phyloP scores from a whole-genome alignment of 768 basidiomycete species.

The Symmetrospora coprosmae region DNA sequence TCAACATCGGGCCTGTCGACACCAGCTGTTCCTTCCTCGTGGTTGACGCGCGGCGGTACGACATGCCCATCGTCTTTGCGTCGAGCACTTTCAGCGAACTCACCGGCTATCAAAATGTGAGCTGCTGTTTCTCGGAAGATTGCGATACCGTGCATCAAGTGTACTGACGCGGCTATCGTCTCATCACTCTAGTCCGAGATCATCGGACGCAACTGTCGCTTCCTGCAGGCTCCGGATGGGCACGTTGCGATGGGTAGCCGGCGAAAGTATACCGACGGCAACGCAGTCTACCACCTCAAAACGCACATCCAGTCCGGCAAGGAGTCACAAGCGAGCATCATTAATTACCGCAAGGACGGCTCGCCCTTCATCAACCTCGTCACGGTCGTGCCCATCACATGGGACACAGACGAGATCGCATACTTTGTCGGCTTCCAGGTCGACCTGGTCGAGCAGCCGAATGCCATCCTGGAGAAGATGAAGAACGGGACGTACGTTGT shows the following conservation, averaged over 20 bases:
- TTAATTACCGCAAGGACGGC: slow-evolving; percentile 79
- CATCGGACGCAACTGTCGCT: slow-evolving; percentile 77
- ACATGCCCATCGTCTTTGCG: slow-evolving; percentile 79
- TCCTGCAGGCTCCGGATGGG: slow-evolving; percentile 65
- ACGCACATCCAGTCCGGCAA: slow-evolving; percentile 56
- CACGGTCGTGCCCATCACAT: slow-evolving; percentile 62
- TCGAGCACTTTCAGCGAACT: slow-evolving; percentile 60
- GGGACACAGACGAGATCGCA: slow-evolving; percentile 57
- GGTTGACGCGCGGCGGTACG: slow-evolving; percentile 64
- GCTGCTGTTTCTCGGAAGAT: not conserved
- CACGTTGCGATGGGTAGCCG: slow-evolving; percentile 44
- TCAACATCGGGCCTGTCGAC: slow-evolving; percentile 80
- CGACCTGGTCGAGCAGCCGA: slow-evolving; percentile 74
- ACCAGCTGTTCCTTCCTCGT: slow-evolving; percentile 83
- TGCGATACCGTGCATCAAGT: not conserved
- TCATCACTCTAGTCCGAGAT: slow-evolving; percentile 44
- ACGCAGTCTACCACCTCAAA: slow-evolving; percentile 51
- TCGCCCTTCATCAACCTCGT: slow-evolving; percentile 80
- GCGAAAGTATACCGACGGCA: slow-evolving; percentile 51
- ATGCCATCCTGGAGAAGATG: slow-evolving; percentile 58
- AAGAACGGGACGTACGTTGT: slow-evolving; percentile 53
- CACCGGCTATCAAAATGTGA: slow-evolving; percentile 39
- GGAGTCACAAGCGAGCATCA: slow-evolving; percentile 71
- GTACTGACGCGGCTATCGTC: not conserved
- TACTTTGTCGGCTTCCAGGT: slow-evolving; percentile 95